Percentiles rank a stretch among this genome's conserved stretches.
Conservation (phyloP, 2,329 filamentous ascomycete genomes). For the Phialophora verrucosa region DNA sequence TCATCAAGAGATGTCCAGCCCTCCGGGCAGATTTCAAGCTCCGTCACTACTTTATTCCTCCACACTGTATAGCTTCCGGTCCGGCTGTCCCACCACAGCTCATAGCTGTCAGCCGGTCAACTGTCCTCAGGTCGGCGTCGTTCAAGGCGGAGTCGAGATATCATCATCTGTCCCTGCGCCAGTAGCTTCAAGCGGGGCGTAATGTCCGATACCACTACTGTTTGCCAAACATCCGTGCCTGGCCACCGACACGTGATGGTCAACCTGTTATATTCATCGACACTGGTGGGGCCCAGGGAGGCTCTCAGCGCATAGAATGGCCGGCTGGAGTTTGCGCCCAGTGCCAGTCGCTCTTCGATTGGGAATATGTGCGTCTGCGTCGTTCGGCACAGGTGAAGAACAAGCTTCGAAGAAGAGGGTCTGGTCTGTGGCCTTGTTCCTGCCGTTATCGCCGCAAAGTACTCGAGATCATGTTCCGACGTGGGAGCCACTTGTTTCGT, state of each 20-base stretch:
- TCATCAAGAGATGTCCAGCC: slow-evolving; percentile 3
- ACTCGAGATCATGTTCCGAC: background rate
- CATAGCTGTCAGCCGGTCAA: background rate
- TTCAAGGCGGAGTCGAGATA: background rate
- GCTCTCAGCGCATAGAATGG: background rate
- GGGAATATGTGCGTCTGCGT: slow-evolving; percentile 2
- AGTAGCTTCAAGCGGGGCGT: slow-evolving; percentile 3
- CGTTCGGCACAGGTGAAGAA: background rate
- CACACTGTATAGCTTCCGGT: slow-evolving; percentile 1
- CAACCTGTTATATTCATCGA: slow-evolving; percentile 1
- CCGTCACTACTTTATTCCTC: slow-evolving; percentile 1
- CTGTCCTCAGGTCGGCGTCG: background rate
- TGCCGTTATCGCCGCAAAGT: background rate
- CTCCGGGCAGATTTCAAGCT: slow-evolving; percentile 1
- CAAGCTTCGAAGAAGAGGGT: background rate
- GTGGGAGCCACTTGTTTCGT: slow-evolving; percentile 1
- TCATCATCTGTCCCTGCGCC: slow-evolving; percentile 2
- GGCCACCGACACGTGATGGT: slow-evolving; percentile 2
- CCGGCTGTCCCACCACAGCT: slow-evolving; percentile 1
- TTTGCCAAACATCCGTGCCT: slow-evolving; percentile 1
- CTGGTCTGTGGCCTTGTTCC: background rate
- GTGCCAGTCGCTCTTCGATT: slow-evolving; percentile 1
- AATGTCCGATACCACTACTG: slow-evolving; percentile 1
- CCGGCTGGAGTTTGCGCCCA: background rate
- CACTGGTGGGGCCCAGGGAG: background rate